Conservation (phyloP, 2,329 filamentous ascomycete species). For the Bipolaris cookei region DNA sequence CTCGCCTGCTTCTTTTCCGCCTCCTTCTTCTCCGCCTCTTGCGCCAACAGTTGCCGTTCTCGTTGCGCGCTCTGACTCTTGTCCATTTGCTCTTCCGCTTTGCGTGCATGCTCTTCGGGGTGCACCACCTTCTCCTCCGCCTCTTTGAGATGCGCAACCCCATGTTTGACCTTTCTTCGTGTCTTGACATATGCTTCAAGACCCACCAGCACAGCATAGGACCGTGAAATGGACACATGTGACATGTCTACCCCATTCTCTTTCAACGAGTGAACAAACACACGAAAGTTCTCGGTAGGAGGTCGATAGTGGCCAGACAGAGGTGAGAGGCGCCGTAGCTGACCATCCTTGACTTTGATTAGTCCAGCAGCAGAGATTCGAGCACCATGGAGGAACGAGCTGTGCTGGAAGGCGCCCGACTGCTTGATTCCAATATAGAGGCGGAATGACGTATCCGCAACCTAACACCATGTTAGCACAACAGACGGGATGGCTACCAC, state of each 20-base stretch:
- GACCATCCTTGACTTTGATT: conserved; percentile 83
- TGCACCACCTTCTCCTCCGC: conserved; percentile 65
- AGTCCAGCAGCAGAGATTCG: conserved; percentile 83
- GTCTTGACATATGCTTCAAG: conserved; percentile 80
- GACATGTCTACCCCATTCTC: conserved; percentile 79
- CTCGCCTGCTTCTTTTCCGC: conserved; percentile 47
- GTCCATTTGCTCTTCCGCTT: conserved; percentile 59
- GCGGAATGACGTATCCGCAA: conserved; percentile 82
- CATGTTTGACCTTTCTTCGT: conserved; percentile 66
- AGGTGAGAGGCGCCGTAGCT: conserved; percentile 73
- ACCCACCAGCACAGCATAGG: conserved; percentile 81
- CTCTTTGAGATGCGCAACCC: conserved; percentile 58
- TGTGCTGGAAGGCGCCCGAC: conserved; percentile 87
- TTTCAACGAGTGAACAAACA: conserved; percentile 76
- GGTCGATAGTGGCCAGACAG: conserved; percentile 81
- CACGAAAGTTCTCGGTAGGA: conserved; percentile 80
- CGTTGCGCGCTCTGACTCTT: conserved; percentile 67
- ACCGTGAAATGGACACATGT: conserved; percentile 77
- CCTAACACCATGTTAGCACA: conserved; percentile 26
- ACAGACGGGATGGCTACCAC: not conserved
- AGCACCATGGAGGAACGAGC: conserved; percentile 82
- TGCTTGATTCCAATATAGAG: conserved; percentile 91
- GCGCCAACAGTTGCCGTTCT: conserved; percentile 60
- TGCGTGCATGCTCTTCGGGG: conserved; percentile 62
- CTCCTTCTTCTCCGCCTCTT: conserved; percentile 55